These are phyloP conservation scores for Pestalotiopsis sp. DNA, from an alignment of 2,329 filamentous ascomycete species.

Conservation along the genomic window DNA sequence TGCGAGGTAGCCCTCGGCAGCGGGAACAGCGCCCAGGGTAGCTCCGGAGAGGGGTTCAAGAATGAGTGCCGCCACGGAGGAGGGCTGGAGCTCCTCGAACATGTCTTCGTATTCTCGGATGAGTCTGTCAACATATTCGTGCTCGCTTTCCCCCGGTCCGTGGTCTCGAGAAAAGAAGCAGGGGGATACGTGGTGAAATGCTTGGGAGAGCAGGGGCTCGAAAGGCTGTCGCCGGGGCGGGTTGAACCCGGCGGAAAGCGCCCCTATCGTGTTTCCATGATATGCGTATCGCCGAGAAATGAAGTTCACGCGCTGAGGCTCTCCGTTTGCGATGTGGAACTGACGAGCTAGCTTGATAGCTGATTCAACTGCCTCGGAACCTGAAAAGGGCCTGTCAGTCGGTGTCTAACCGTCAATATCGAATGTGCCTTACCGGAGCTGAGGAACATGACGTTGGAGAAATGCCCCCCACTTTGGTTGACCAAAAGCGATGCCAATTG, in stretches of 20 bases:
- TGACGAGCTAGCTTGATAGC: constrained; percentile 71
- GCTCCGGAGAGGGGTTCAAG: constrained; percentile 71
- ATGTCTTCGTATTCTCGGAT: constrained; percentile 64
- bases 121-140: constrained; percentile 59
- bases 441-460: constrained; percentile 42
- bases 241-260: constrained; percentile 65
- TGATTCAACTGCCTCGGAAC: constrained; percentile 67
- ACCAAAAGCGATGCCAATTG: neutral
- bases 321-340: constrained; percentile 61
- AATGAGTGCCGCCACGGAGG: constrained; percentile 68
- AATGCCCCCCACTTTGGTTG: constrained; percentile 21
- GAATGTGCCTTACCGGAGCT: constrained; percentile 27
- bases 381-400: neutral
- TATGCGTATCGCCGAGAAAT: constrained; percentile 69
- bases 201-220: constrained; percentile 55
- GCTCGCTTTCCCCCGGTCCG: constrained; percentile 50
- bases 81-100: constrained; percentile 62
- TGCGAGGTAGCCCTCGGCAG: constrained; percentile 64
- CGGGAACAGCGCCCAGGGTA: constrained; percentile 62
- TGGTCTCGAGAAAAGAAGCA: constrained; percentile 67
- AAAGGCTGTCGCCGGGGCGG: constrained; percentile 59
- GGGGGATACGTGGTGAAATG: constrained; percentile 60
- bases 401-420: neutral
- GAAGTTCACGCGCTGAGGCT: constrained; percentile 59
- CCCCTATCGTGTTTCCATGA: constrained; percentile 70